Evolutionary conservation across 176 grass and related monocot species (phyloP).

Genomic region (Cocos nucifera): DNA sequence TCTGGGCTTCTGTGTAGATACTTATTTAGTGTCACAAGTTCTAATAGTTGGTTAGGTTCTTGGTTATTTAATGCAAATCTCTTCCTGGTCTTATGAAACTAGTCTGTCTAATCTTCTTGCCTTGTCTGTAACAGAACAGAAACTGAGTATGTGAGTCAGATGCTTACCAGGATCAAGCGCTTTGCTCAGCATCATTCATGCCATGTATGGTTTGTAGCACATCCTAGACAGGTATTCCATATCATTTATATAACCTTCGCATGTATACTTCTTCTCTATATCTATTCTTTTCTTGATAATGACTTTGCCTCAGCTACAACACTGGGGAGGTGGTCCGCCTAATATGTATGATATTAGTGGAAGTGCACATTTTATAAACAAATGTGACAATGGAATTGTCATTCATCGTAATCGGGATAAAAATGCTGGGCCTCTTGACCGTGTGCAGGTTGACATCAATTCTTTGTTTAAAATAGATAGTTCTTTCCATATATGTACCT

Average conservation of each 20-base stretch:
- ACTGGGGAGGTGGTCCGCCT: slow-evolving; percentile 70
- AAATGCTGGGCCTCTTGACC: slow-evolving; percentile 55
- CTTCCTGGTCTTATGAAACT: too few relatives aligned
- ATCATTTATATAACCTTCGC: slow-evolving; percentile 3
- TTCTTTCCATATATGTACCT: too few relatives aligned
- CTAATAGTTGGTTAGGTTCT: too few relatives aligned
- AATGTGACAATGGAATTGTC: slow-evolving; percentile 98
- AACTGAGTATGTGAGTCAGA: slow-evolving; percentile 95
- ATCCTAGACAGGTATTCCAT: slow-evolving; percentile 82
- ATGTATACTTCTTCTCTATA: not conserved
- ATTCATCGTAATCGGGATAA: slow-evolving; percentile 70
- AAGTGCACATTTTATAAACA: slow-evolving; percentile 98
- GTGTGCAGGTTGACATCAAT: slow-evolving; percentile 42
- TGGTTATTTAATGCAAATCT: too few relatives aligned
- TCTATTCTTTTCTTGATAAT: slow-evolving; percentile 21
- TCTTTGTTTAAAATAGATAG: not conserved
- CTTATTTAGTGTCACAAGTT: too few relatives aligned
- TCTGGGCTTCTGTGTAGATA: too few relatives aligned
- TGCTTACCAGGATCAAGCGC: slow-evolving; percentile 81
- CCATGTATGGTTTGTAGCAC: slow-evolving; percentile 99
- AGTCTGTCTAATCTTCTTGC: not conserved
- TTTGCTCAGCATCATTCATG: slow-evolving; percentile 96
- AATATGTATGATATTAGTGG: slow-evolving; percentile 97
- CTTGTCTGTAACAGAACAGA: slow-evolving; percentile 52
- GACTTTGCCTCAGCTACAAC: slow-evolving; percentile 53